Base-by-base conservation (phyloP, 352 stramenopile species). In the Phytophthora crassamura region DNA sequence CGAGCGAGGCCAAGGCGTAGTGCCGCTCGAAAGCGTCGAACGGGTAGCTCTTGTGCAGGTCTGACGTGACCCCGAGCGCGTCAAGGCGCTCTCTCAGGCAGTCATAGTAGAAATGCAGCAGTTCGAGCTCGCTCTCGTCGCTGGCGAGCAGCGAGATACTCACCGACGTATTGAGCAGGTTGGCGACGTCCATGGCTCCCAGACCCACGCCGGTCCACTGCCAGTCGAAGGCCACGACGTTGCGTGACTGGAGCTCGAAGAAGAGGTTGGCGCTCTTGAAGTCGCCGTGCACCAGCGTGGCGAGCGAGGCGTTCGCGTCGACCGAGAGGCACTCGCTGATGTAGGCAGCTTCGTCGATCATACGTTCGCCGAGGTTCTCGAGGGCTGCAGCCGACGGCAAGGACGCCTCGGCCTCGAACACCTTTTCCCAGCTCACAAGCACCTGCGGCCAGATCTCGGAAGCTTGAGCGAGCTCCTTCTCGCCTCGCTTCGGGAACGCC, bases 241-340 rank as follows among this genome's bases (percentile, higher is more conserved):
- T 50, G 5, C 74, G 67, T 8, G 77, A 71, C 28, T 60, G 36
- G 0, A 66, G 34, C 14, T 89, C 46, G 42, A 92, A 92, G 52
- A 90, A 90, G 8, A 92, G 54, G 47, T 92, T 92, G 48, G 77
- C 79, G 28, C 75, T 88, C 70, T 92, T 92, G 62, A 83, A 87
- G 54, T 92, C 83, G 15, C 83, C 83, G 43, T 92, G 83, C 6
- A 92, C 64, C 18, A 92, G 45, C 5, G 79, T 89, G 30, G 66
- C 64, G 25, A 80, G 61, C 8, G n/a, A 28, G 10, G 35, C 6
- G 20, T 38, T 65, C 14, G 11, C 36, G 59, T 56, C 57, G 5
- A 78, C 55, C 8, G 72, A 72, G 15, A 92, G 67, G 33, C 84
- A 63, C 0, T 49, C 45, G 52, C 64, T 86, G 50, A 92, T 77